Evolutionary conservation across 768 basidiomycete species (phyloP), one percentile per base, ranked within the genome.

Genomic region (Tricholoma furcatifolium): DNA sequence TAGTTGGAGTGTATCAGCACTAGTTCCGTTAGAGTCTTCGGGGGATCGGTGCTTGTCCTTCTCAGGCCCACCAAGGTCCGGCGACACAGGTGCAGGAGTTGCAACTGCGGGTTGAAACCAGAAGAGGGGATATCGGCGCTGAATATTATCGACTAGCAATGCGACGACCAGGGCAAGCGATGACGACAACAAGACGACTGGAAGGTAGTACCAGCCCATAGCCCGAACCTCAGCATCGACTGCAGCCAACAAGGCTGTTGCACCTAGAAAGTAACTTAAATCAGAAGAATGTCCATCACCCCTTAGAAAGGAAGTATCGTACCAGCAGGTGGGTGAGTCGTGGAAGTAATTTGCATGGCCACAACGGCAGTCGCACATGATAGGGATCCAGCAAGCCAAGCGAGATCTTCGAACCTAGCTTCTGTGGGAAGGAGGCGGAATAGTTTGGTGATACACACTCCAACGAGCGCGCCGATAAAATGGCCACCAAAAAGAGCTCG

Each of bases 311-410:
- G 24, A 0, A 14, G 14, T 14, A 43, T 39, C 60, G 27, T 34
- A 72, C 74, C 82, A 46, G 79, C 80, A 18, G 82, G 81, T 2
- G 81, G 82, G 60, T 82, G 81, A 8, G 73, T 74, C 6, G 76
- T 83, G 9, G 62, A 62, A 8, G 79, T 79, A 45, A 82, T 66
- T 56, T 81, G 78, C 82, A 83, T 81, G 20, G 69, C 60, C 15
- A 79, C 75, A 34, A 79, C 61, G 20, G 75, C 49, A 14, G 67
- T 57, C 1, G 75, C 74, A 47, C 73, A 75, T 0, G 78, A 70
- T 1, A 82, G 61, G 0, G 77, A 75, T 5, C 69, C 79, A 8
- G 74, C 73, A 11, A 83, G 66, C 81, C 80, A 84, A 41, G 69
- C 55, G 23, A 81, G 60, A n/a, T 78, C 61, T 23, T 72, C 54